Base-by-base conservation (phyloP, 1,284 basidiomycete species). In the Termitomyces sp. region DNA sequence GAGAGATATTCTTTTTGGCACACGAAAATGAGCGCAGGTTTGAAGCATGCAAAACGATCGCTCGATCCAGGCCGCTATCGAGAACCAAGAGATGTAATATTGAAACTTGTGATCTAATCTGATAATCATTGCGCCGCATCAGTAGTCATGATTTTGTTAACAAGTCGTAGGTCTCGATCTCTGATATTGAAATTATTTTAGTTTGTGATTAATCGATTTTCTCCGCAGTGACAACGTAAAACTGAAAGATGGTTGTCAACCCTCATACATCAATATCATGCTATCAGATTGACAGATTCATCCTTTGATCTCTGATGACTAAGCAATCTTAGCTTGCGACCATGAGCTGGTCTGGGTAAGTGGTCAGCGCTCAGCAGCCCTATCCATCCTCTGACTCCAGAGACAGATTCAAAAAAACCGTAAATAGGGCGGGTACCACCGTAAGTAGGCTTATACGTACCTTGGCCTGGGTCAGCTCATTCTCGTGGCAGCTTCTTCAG, bases 341-440 rank as follows among this genome's bases (percentile, higher is more conserved):
- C 55, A 77, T 77, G 75, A 75, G 74, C 62, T 77, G 75, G 75
- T 70, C 73, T 60, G 75, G 75, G 75, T 75, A 62, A 38, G 69
- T 65, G 2, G 24, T n/a, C 24, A 24, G 28, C 9, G 15, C 36
- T 21, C 46, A 46, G 28, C 9, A 30, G 19, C 10, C 15, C 9
- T 52, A 40, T 24, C 33, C 46, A 49, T 42, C 44, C 39, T 40
- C 50, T 54, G 52, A 55, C 47, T 43, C 51, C 50, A 42, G 39
- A 31, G 53, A 7, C 54, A 93, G 94, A 61, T 90, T 97, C 77
- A 96, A 97, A 79, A 98, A 98, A 78, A 88, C 92, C 30, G 82
- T 97, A 57, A 94, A 93, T 71, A 83, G 94, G 58, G 92, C 93
- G 49, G 93, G 93, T 51, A 98, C 95, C 24, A 93, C 93, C 21